Evolutionary conservation across 805 yeast genomes (phyloP).

Genomic region (Jamesozyma hellenica): DNA sequence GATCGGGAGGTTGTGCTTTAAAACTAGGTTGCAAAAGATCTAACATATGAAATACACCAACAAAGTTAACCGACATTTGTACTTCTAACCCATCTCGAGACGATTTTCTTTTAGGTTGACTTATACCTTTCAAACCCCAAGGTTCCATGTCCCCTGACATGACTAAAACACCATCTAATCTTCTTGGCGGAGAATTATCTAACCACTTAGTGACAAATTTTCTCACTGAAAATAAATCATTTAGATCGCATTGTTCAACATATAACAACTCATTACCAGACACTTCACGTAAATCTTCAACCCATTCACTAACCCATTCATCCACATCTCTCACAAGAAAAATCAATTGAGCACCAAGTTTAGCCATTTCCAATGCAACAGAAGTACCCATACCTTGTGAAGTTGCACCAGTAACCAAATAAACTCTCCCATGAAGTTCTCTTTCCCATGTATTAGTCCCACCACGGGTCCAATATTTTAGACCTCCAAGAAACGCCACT

Average conservation of each 20-base stretch:
- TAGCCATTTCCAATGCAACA: conserved; percentile 64
- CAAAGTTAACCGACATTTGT: conserved; percentile 76
- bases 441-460: conserved; percentile 82
- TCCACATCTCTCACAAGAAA: conserved; percentile 58
- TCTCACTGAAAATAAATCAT: conserved; percentile 64
- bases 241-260: conserved; percentile 83
- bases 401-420: conserved; percentile 84
- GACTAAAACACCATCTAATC: conserved; percentile 83
- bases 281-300: conserved; percentile 62
- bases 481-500: conserved; percentile 34
- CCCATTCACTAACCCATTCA: conserved; percentile 69
- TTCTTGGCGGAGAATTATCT: conserved; percentile 79
- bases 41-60: conserved; percentile 71
- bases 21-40: conserved; percentile 75
- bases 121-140: conserved; percentile 32
- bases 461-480: conserved; percentile 74
- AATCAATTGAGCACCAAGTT: conserved; percentile 77
- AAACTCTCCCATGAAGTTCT: conserved; percentile 83
- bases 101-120: conserved; percentile 41
- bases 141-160: conserved; percentile 82
- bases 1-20: conserved; percentile 83
- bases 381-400: conserved; percentile 74
- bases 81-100: conserved; percentile 77
- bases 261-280: conserved; percentile 69
- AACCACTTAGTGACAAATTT: conserved; percentile 92